Base-by-base conservation (phyloP, 176 grass and related monocot species). In the Elaeis guineensis region DNA sequence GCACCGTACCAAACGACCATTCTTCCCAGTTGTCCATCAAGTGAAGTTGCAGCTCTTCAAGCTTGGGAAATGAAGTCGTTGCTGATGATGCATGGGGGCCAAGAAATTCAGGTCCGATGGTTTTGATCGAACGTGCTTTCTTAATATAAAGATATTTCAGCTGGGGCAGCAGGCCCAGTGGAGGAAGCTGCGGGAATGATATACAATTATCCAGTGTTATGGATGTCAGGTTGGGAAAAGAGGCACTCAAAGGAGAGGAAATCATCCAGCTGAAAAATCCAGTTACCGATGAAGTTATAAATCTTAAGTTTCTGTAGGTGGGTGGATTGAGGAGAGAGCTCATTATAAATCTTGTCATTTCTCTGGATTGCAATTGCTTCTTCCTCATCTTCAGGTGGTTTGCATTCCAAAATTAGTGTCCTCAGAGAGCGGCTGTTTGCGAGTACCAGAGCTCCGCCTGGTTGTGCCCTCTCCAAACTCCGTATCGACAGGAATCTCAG, bases 1-100 rank as follows among this genome's bases (percentile, higher is more conserved):
- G 67, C 20, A 28, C 6, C 16, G 21, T 2, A 15, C 51, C 71
- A 69, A 82, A 78, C 55, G 79, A 85, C 90, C 90, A 95, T 44
- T 83, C 69, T 82, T 89, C 72, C 76, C 82, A 75, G 17, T 69
- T 95, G 48, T 54, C 61, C 90, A 95, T 89, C 57, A 83, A 77
- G 52, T 71, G 72, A 49, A 95, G 67, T 64, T 66, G 79, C 17
- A 95, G 66, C 30, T 79, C 44, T 70, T 89, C 74, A 21, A 95
- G 86, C 50, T 89, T 89, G 24, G 70, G 75, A 50, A 95, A 95
- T 8, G 76, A 75, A 48, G 67, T 72, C 51, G 63, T 2, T 23
- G 23, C 23, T 23, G 23, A 23, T 2, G 23, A 22, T 22, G 22
- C 22, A 22, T 22, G 22, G 22, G 22, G 2, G 22, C 22, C 22